phyloP scores from a whole-genome alignment of 2,329 filamentous ascomycete genomes.

The Ophiocordyceps camponoti-rufipedis region DNA sequence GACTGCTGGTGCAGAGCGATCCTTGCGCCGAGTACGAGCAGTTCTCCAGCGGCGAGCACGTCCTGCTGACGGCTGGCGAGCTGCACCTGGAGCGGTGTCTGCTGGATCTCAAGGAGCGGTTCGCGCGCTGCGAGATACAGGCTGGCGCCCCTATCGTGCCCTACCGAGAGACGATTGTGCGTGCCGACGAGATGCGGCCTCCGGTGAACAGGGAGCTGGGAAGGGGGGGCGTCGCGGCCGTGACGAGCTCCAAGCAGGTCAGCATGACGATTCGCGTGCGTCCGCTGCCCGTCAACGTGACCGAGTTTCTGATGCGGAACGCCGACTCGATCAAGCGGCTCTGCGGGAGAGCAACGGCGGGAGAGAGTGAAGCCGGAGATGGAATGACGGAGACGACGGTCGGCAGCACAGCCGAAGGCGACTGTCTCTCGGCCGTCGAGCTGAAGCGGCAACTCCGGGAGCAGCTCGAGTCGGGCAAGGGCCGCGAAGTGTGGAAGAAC shows the following conservation, averaged over 20 bases:
- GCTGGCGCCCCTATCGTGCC: conserved; percentile 89
- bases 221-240: conserved; percentile 56
- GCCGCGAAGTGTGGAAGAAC: conserved; percentile 56
- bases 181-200: conserved; percentile 78
- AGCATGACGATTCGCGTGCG: conserved; percentile 58
- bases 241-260: conserved; percentile 74
- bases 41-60: conserved; percentile 82
- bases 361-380: conserved; percentile 15
- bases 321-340: conserved; percentile 59
- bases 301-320: conserved; percentile 73
- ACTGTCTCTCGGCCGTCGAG: conserved; percentile 51
- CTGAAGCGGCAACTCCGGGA: conserved; percentile 56
- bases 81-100: conserved; percentile 85
- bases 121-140: conserved; percentile 87
- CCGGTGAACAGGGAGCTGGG: conserved; percentile 74
- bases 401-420: conserved; percentile 25
- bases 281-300: conserved; percentile 61
- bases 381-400: conserved; percentile 38
- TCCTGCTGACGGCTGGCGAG: conserved; percentile 84
- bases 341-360: conserved; percentile 33
- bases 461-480: conserved; percentile 53
- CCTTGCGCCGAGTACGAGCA: conserved; percentile 94
- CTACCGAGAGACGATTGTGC: conserved; percentile 82
- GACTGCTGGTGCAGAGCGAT: conserved; percentile 80
- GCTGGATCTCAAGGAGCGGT: conserved; percentile 82